A percentile compares a stretch with the other conserved stretches of the same genome.
phyloP scores from a whole-genome alignment of 164 flowering plant species.

The Dillenia suffruticosa region DNA sequence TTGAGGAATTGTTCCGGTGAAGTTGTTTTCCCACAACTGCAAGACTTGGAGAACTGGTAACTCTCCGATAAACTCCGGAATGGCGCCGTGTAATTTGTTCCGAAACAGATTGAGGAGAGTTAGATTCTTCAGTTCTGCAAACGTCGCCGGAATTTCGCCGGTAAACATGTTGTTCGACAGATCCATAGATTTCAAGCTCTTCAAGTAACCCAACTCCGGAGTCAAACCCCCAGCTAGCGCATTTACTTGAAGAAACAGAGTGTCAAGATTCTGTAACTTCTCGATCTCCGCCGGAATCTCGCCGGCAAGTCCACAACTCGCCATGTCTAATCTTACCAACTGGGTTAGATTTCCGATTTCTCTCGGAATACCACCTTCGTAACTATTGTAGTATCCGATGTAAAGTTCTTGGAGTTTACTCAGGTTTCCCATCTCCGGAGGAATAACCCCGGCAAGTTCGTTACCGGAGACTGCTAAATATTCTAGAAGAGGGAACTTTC shows the following conservation, averaged over 20 bases:
- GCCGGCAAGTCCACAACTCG: constrained; percentile 75
- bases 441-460: constrained; percentile 65
- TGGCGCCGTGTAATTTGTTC: constrained; percentile 78
- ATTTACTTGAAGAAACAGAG: constrained; percentile 85
- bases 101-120: constrained; percentile 83
- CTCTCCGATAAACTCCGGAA: constrained; percentile 81
- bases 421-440: constrained; percentile 76
- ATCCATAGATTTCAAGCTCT: constrained; percentile 87
- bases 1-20: constrained; percentile 78
- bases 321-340: constrained; percentile 71
- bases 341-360: constrained; percentile 71
- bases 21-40: constrained; percentile 96
- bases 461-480: constrained; percentile 92
- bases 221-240: constrained; percentile 59
- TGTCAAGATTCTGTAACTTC: constrained; percentile 67
- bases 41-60: constrained; percentile 77
- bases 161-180: constrained; percentile 71
- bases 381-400: constrained; percentile 74
- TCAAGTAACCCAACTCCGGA: constrained; percentile 57
- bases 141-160: constrained; percentile 72
- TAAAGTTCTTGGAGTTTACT: constrained; percentile 62
- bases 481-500: constrained; percentile 52
- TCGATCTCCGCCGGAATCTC: constrained; percentile 76
- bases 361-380: constrained; percentile 65
- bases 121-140: constrained; percentile 56